Conservation (phyloP, 805 yeast genomes). For the Spathaspora gorwiae region DNA sequence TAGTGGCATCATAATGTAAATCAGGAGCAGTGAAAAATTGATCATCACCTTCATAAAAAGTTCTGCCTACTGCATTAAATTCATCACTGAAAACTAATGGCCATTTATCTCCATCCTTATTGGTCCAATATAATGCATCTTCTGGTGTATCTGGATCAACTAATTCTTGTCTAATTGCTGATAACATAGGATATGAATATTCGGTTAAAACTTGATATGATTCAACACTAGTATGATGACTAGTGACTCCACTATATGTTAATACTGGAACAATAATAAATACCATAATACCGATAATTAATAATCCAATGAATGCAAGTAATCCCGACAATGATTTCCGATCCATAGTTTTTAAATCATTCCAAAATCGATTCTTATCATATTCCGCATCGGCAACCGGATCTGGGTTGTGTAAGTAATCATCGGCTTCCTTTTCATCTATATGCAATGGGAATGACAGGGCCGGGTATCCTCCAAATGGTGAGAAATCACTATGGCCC, state of each 20-base stretch:
- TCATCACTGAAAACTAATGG: constrained; percentile 35
- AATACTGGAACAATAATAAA: constrained; percentile 80
- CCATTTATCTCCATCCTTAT: constrained; percentile 28
- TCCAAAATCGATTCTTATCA: constrained; percentile 62
- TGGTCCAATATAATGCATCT: constrained; percentile 19
- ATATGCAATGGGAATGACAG: constrained; percentile 83
- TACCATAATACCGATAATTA: constrained; percentile 58
- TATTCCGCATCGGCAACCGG: constrained; percentile 87
- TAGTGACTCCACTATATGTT: constrained; percentile 70
- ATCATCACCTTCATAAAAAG: constrained; percentile 39
- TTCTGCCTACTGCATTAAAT: constrained; percentile 39
- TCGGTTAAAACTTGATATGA: constrained; percentile 45
- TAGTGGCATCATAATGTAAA: constrained; percentile 36
- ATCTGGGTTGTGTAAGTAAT: constrained; percentile 92
- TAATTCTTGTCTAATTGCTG: constrained; percentile 29
- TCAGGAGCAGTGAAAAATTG: constrained; percentile 40
- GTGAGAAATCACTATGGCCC: constrained; percentile 53
- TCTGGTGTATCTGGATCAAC: constrained; percentile 38
- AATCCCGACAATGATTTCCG: constrained; percentile 57
- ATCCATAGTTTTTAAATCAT: constrained; percentile 67
- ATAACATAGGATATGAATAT: constrained; percentile 31
- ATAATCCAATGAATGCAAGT: constrained; percentile 53
- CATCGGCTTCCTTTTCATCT: constrained; percentile 94
- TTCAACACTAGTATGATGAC: constrained; percentile 18
- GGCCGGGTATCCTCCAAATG: constrained; percentile 97